Percentiles rank a stretch among this genome's conserved stretches.
Evolutionary conservation across 441 rosid genomes (phyloP).

Genomic region (Biscutella laevigata): DNA sequence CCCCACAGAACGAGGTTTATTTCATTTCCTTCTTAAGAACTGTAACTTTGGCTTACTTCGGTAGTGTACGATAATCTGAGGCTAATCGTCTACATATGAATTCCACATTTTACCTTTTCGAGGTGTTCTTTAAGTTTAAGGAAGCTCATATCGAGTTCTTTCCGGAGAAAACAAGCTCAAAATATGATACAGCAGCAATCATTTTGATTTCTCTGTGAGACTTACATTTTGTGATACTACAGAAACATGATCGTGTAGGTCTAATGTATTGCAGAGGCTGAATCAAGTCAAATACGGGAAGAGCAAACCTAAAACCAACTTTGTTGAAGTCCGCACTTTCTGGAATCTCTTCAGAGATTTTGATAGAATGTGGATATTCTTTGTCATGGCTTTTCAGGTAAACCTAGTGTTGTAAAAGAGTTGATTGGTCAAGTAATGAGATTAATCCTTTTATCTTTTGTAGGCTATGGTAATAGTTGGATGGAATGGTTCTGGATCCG

Average conservation of each 20-base stretch:
- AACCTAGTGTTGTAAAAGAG: not conserved
- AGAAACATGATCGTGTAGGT: conserved; percentile 12
- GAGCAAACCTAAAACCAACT: conserved; percentile 78
- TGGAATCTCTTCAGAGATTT: conserved; percentile 90
- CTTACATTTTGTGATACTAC: conserved; percentile 7
- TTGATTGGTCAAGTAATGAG: conserved; percentile 9
- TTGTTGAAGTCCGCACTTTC: conserved; percentile 97
- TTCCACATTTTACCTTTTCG: not conserved
- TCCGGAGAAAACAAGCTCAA: conserved; percentile 28
- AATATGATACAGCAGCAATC: not conserved
- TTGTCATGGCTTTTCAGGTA: conserved; percentile 91
- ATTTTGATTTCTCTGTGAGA: not conserved
- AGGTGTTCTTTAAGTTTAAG: conserved; percentile 16
- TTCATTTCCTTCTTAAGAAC: not conserved
- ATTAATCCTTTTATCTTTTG: conserved; percentile 14
- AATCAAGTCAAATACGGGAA: conserved; percentile 42
- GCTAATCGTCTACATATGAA: not conserved
- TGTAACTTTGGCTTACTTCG: not conserved
- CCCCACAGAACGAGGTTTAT: conserved; percentile 37
- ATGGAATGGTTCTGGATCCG: conserved; percentile 76
- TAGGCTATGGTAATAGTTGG: conserved; percentile 97
- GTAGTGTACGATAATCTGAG: not conserved
- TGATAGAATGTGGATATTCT: conserved; percentile 96
- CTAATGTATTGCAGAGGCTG: conserved; percentile 41
- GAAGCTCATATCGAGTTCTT: conserved; percentile 37